Evolutionary conservation across 208 protist species (phyloP).

Genomic region (Sergeia podlipaevii): DNA sequence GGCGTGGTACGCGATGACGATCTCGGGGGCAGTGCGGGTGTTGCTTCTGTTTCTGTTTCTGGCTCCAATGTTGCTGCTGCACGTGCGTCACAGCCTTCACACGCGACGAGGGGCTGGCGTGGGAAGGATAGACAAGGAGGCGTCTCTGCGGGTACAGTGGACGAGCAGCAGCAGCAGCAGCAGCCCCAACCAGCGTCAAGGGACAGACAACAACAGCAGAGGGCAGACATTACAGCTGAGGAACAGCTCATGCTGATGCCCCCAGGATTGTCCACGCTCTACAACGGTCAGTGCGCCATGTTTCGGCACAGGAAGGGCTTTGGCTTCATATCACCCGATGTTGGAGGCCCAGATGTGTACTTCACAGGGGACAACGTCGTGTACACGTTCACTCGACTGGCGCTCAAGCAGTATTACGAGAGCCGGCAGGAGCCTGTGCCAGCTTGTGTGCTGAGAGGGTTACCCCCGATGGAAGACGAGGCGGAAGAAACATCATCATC

Average conservation of each 20-base stretch:
- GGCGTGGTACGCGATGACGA: not conserved
- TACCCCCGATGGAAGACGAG: constrained; percentile 2
- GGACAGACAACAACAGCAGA: not conserved
- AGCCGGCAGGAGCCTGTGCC: constrained; percentile 18
- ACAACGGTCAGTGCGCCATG: constrained; percentile 58
- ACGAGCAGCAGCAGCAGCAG: not conserved
- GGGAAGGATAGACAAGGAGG: not conserved
- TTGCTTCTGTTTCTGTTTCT: too few relatives aligned
- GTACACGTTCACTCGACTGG: constrained; percentile 61
- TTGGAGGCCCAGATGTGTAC: constrained; percentile 81
- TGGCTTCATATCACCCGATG: constrained; percentile 69
- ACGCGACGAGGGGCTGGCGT: not conserved
- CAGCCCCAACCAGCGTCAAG: not conserved
- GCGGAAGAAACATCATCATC: too few relatives aligned
- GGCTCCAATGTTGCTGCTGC: too few relatives aligned
- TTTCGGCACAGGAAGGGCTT: constrained; percentile 61
- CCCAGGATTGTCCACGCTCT: constrained; percentile 40
- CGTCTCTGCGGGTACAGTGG: too few relatives aligned
- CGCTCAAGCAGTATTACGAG: constrained; percentile 41
- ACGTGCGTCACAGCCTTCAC: not conserved
- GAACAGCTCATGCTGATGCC: constrained; percentile 73
- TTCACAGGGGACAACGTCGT: constrained; percentile 58
- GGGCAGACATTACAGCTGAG: constrained; percentile 26
- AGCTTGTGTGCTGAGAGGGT: constrained; percentile 8
- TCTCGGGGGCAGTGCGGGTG: too few relatives aligned